Evolutionary conservation across 2,329 filamentous ascomycete species (phyloP), one percentile per base, ranked within the genome.

Genomic region (Fusarium xylarioides): DNA sequence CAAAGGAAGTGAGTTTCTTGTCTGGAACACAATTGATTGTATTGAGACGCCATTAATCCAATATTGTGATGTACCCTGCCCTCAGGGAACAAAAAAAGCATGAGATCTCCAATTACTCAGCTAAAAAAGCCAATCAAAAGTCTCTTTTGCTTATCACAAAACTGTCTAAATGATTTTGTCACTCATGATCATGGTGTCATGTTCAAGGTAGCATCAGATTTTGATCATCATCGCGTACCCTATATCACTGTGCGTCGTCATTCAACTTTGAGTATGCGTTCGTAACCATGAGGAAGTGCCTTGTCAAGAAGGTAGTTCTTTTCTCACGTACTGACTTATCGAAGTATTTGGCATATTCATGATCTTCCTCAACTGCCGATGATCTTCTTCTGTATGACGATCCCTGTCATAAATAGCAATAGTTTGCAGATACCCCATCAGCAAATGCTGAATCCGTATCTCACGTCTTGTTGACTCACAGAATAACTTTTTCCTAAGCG

Each of bases 311-410:
- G 11, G 18, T 14, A 23, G 12, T n/a, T 21, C 10, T 14, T 43
- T n/a, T 34, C 11, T 35, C 28, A 14, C 1, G 23, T 30, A 56
- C 19, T 12, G 12, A 19, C 26, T 56, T 32, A 10, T n/a, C 5
- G 11, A 49, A 10, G 19, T 19, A 32, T 30, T 32, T 37, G 8
- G 26, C 18, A 23, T 59, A 14, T 50, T n/a, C 21, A 42, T 38
- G 32, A 66, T 58, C 32, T 38, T 43, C 26, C 30, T 40, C 49
- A 50, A 49, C n/a, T 68, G 26, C 43, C 28, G 57, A 64, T 68
- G 65, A 55, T 50, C 58, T 37, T 57, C 50, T 66, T 30, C 15
- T 56, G 50, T 58, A 64, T 69, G 58, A 57, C 9, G 19, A 69
- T 53, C 66, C 50, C 32, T 58, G 58, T 53, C 58, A 16, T 28